Percentiles rank a stretch among this genome's conserved stretches.
Evolutionary conservation across 108 stramenopile genomes (phyloP).

Genomic region (Asterionellopsis glacialis): DNA sequence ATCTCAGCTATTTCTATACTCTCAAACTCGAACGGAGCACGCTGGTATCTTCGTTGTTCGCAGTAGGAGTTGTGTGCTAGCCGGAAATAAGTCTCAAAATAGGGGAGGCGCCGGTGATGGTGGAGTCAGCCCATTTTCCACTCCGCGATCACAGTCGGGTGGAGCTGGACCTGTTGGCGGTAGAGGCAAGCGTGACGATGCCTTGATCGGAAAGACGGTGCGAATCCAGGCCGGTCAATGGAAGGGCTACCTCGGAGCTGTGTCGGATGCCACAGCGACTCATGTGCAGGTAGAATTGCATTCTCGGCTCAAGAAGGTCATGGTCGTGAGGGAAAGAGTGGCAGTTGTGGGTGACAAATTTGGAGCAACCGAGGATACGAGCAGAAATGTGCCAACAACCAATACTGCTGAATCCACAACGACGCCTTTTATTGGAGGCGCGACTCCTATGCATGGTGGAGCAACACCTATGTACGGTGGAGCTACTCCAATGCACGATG

Average conservation of each 20-base stretch:
- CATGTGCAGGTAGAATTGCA: constrained; percentile 90
- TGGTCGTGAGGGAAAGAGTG: constrained; percentile 83
- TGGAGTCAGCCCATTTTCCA: constrained; percentile 63
- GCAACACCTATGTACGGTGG: constrained; percentile 86
- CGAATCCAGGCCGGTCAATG: constrained; percentile 88
- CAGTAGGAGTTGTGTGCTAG: constrained; percentile 79
- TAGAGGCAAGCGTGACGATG: constrained; percentile 68
- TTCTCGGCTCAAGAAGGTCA: constrained; percentile 86
- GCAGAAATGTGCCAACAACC: constrained; percentile 12
- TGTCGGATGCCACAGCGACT: constrained; percentile 81
- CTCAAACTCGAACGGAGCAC: constrained; percentile 80
- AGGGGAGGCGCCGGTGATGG: constrained; percentile 44
- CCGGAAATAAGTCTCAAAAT: constrained; percentile 58
- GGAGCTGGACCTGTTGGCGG: constrained; percentile 38
- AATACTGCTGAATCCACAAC: constrained; percentile 22
- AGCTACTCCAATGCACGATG: constrained; percentile 38
- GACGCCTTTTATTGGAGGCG: constrained; percentile 51
- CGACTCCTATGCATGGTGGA: constrained; percentile 85
- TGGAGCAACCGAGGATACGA: constrained; percentile 70
- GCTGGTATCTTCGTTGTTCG: constrained; percentile 89
- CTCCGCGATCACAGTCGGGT: constrained; percentile 64
- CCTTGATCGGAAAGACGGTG: constrained; percentile 85
- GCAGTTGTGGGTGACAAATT: constrained; percentile 87
- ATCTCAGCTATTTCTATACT: constrained; percentile 84
- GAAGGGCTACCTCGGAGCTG: constrained; percentile 90